Base-by-base conservation (phyloP, 345 rosid species). In the Citrus unshiu region DNA sequence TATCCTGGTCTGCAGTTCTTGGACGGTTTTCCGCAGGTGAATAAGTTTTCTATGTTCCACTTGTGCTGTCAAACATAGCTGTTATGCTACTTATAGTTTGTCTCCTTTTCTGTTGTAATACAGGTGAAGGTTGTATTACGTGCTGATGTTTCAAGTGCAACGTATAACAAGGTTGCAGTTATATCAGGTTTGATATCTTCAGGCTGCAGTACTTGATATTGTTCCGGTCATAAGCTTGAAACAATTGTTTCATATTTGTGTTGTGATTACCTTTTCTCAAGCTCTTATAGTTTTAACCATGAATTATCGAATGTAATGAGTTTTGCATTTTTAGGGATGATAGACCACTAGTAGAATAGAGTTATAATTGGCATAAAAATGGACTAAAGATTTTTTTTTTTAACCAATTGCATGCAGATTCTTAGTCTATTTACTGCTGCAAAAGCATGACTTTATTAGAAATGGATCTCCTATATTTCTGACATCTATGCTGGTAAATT, bases 21-120 rank as follows among this genome's bases (percentile, higher is more conserved):
- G 82, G 99, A 92, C 78, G 99, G 99, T 22, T 92, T 96, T 72
- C 99, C 99, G 21, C 92, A 93, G 98, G 97, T 92, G 69, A 77
- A 82, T 69, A 40, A 21, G 34, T 32, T 57, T 77, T 37, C 58
- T 40, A 29, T 27, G 6, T 43, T 72, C 43, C n/a, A 5, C 68
- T 74, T 39, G 18, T 75, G 13, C 43, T 40, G 49, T 32, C 64
- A 30, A 62, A 56, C 62, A 29, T 12, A 16, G 25, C 4, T 61
- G 62, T 43, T 22, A 51, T 64, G 30, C 30, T 54, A 4, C 34
- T n/a, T 21, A 39, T 30, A 58, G 63, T 56, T 7, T 77, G 56
- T 34, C 40, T 64, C 49, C 12, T n/a, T 70, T 77, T 65, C 27
- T 21, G 46, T 78, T 59, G 60, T 9, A 49, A 72, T 76, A 51